phyloP scores from a whole-genome alignment of 1,139 yeast species.

The Wickerhamomyces sp. region DNA sequence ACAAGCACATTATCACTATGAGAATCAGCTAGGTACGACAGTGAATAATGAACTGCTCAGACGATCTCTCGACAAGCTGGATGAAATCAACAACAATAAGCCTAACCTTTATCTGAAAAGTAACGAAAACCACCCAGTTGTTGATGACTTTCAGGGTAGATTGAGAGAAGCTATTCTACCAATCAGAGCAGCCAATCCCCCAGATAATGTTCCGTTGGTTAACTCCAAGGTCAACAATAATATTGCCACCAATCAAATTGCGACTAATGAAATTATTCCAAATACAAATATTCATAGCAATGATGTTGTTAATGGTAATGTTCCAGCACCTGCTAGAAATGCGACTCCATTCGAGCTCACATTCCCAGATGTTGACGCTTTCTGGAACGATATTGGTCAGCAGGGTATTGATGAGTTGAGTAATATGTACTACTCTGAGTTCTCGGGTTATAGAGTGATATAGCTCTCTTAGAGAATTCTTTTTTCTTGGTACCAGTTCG shows the following conservation, averaged over 20 bases:
- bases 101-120: background rate
- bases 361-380: slow-evolving; percentile 16
- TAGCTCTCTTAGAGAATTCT: too few relatives aligned
- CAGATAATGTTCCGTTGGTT: background rate
- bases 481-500: too few relatives aligned
- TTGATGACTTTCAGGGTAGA: background rate
- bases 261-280: background rate
- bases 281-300: background rate
- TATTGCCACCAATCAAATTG: background rate
- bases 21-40: slow-evolving; percentile 19
- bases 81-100: slow-evolving; percentile 7
- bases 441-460: slow-evolving; percentile 22
- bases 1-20: slow-evolving; percentile 10
- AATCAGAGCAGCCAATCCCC: slow-evolving; percentile 1
- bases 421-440: slow-evolving; percentile 23
- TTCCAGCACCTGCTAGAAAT: slow-evolving; percentile 4
- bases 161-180: background rate
- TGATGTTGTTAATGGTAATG: background rate
- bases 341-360: slow-evolving; percentile 17
- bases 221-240: background rate
- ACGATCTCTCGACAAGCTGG: slow-evolving; percentile 12
- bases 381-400: slow-evolving; percentile 25
- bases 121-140: background rate
- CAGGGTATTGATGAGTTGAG: slow-evolving; percentile 23
- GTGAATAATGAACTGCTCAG: slow-evolving; percentile 12